Evolutionary conservation across 441 rosid species (phyloP).

Genomic region (Jatropha multifida): DNA sequence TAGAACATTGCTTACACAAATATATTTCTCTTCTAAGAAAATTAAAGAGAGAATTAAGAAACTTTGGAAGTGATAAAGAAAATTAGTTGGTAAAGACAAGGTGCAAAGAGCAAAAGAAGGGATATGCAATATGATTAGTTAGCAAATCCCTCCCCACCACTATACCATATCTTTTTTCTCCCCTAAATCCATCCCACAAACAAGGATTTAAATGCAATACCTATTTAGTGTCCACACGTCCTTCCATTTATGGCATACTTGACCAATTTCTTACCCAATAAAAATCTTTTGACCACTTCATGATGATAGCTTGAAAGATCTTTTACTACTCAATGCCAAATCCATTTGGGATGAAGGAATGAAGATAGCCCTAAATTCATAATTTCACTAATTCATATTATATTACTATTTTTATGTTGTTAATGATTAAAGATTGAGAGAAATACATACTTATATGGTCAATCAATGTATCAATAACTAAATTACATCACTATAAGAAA

Average conservation of each 20-base stretch:
- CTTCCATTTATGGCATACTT: constrained; percentile 21
- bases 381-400: constrained; percentile 10
- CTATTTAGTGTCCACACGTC: constrained; percentile 24
- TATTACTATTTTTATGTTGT: not conserved
- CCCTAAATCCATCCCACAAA: constrained; percentile 27
- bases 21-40: not conserved
- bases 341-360: constrained; percentile 24
- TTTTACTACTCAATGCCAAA: constrained; percentile 38
- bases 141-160: constrained; percentile 40
- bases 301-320: constrained; percentile 23
- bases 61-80: constrained; percentile 22
- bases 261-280: not conserved
- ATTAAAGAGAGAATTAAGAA: not conserved
- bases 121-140: constrained; percentile 43
- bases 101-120: constrained; percentile 39
- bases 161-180: constrained; percentile 20
- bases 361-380: constrained; percentile 26
- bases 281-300: constrained; percentile 28
- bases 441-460: constrained; percentile 9
- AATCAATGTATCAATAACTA: constrained; percentile 21
- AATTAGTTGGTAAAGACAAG: constrained; percentile 26
- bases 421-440: constrained; percentile 2
- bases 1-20: not conserved
- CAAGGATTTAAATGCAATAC: constrained; percentile 20
- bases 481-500: constrained; percentile 14